Conservation (phyloP, 306 rosid genomes). For the Inga oerstediana region DNA sequence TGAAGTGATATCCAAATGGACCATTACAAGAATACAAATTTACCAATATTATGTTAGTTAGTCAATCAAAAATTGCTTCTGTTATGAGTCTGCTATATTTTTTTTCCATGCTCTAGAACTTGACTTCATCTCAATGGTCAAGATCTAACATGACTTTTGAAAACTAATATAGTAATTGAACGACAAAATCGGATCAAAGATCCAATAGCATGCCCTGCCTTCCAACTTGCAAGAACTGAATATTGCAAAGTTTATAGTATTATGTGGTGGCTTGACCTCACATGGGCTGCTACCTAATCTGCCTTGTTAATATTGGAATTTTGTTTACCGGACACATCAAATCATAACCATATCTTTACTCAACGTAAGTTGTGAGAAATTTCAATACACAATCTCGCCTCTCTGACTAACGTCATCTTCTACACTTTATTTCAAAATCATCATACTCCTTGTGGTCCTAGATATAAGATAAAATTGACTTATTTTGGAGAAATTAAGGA, state of each 20-base stretch:
- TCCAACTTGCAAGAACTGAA: neutral
- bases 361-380: neutral
- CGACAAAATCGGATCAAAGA: neutral
- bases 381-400: neutral
- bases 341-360: neutral
- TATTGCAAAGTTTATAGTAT: neutral
- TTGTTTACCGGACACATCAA: neutral
- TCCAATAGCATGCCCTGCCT: neutral
- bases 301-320: neutral
- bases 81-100: neutral
- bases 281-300: neutral
- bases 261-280: neutral
- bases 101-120: neutral
- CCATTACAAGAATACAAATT: too few species aligned
- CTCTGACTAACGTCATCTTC: neutral
- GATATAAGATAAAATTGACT: too few species aligned
- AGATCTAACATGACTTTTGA: neutral
- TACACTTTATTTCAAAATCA: neutral
- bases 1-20: too few species aligned
- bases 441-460: too few species aligned
- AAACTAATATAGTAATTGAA: neutral
- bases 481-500: too few species aligned
- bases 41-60: too few species aligned
- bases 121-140: neutral
- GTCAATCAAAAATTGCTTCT: neutral